phyloP scores from a whole-genome alignment of 2,329 filamentous ascomycete species.

The Fusarium solani-melongenae region DNA sequence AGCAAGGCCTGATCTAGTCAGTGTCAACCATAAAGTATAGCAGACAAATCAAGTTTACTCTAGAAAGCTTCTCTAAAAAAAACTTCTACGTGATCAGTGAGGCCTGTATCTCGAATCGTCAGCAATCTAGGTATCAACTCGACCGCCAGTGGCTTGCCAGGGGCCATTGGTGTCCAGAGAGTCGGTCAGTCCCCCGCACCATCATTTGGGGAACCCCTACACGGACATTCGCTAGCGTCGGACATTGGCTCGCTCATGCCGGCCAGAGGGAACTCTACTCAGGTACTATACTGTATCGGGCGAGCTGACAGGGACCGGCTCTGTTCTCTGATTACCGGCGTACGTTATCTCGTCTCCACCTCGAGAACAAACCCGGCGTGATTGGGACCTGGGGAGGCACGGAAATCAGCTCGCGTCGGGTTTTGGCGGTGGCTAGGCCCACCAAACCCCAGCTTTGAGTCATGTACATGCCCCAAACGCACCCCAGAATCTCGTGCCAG shows the following conservation, averaged over 20 bases:
- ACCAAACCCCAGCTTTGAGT: neutral
- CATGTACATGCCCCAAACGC: neutral
- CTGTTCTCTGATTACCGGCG: no score
- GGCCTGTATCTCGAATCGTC: neutral
- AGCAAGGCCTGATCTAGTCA: neutral
- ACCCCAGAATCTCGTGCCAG: neutral
- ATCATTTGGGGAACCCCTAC: neutral
- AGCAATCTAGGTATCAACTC: neutral
- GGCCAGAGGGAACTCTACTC: neutral
- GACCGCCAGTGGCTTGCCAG: neutral
- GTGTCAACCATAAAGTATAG: neutral
- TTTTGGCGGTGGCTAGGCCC: neutral
- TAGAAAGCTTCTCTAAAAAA: neutral
- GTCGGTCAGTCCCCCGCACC: neutral
- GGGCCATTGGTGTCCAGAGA: neutral
- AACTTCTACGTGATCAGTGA: neutral
- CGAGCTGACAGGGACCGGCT: neutral
- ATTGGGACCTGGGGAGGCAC: neutral
- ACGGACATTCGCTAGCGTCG: conserved; percentile 9
- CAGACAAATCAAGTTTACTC: neutral
- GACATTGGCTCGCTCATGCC: neutral
- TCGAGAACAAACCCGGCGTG: neutral
- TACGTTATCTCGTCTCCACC: neutral
- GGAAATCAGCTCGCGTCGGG: neutral
- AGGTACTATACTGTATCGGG: neutral